phyloP scores from a whole-genome alignment of 2,329 filamentous ascomycete species.

The Alternaria panax region DNA sequence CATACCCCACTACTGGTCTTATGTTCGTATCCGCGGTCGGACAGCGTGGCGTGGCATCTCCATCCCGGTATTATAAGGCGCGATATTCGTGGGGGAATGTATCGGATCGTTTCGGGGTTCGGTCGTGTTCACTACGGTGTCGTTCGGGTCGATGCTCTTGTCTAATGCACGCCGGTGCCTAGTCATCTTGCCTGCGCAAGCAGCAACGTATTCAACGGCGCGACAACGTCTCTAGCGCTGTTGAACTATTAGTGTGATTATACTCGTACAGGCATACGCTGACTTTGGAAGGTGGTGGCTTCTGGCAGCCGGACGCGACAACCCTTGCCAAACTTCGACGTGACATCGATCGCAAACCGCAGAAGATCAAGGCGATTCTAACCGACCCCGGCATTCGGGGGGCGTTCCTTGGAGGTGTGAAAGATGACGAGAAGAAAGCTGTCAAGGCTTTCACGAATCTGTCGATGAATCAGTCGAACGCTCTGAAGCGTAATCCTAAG shows the following conservation, averaged over 20 bases:
- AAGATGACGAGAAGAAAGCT: slow-evolving; percentile 65
- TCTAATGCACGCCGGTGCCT: slow-evolving; percentile 2
- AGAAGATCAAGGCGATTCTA: slow-evolving; percentile 73
- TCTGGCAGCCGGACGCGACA: slow-evolving; percentile 78
- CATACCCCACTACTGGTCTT: neutral
- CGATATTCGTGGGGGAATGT: neutral
- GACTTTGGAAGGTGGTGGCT: slow-evolving; percentile 69
- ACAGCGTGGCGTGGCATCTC: neutral
- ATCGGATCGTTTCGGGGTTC: slow-evolving; percentile 3
- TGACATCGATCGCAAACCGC: slow-evolving; percentile 77
- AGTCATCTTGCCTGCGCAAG: neutral
- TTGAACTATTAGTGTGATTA: neutral
- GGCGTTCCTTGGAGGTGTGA: slow-evolving; percentile 68
- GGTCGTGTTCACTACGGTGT: slow-evolving; percentile 5
- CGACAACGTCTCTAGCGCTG: neutral
- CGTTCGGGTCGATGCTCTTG: neutral
- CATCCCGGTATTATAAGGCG: neutral
- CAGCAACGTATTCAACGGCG: neutral
- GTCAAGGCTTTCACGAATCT: slow-evolving; percentile 71
- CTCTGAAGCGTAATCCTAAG: slow-evolving; percentile 86
- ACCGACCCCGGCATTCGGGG: slow-evolving; percentile 66
- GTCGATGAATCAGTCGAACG: slow-evolving; percentile 69
- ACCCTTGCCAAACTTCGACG: slow-evolving; percentile 72
- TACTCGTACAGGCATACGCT: slow-evolving; percentile 17
- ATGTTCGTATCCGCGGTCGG: neutral